Conservation (phyloP, 2,329 filamentous ascomycete species). For the Alternaria gaisen region DNA sequence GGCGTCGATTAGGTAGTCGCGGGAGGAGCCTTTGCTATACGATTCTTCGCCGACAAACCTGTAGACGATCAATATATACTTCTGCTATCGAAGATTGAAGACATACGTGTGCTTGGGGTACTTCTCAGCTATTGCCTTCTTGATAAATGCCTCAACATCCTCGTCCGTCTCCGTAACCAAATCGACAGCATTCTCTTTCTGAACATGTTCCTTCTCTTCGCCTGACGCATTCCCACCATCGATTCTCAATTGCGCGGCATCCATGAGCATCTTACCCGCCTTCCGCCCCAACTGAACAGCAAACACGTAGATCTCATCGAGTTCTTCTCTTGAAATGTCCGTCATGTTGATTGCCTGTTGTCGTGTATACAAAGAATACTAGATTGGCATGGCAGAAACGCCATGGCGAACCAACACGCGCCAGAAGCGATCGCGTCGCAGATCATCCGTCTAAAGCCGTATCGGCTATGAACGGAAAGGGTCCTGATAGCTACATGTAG, state of each 20-base stretch:
- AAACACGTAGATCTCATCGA: constrained; percentile 74
- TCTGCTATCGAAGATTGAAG: rapidly evolving
- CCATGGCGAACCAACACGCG: neutral
- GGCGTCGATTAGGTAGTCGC: constrained; percentile 71
- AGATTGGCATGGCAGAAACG: neutral
- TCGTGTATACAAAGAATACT: neutral
- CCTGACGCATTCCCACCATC: constrained; percentile 43
- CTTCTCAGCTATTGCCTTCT: constrained; percentile 63
- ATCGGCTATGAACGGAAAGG: constrained; percentile 13
- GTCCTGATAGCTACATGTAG: neutral
- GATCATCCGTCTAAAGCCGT: constrained; percentile 10
- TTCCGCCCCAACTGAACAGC: constrained; percentile 74
- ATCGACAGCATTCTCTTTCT: constrained; percentile 80
- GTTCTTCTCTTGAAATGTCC: constrained; percentile 53
- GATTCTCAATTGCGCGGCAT: constrained; percentile 67
- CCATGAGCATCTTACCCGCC: constrained; percentile 73
- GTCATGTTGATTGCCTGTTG: constrained; percentile 28
- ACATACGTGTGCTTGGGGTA: constrained; percentile 72
- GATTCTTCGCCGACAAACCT: constrained; percentile 82
- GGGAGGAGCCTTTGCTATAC: constrained; percentile 73
- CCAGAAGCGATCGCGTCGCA: neutral
- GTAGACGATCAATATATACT: neutral
- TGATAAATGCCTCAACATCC: constrained; percentile 77
- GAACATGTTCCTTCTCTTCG: constrained; percentile 56
- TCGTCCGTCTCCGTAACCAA: constrained; percentile 80